These are phyloP conservation scores for Mercurialis annua DNA, from an alignment of 345 rosid species.

Conservation along the genomic window DNA sequence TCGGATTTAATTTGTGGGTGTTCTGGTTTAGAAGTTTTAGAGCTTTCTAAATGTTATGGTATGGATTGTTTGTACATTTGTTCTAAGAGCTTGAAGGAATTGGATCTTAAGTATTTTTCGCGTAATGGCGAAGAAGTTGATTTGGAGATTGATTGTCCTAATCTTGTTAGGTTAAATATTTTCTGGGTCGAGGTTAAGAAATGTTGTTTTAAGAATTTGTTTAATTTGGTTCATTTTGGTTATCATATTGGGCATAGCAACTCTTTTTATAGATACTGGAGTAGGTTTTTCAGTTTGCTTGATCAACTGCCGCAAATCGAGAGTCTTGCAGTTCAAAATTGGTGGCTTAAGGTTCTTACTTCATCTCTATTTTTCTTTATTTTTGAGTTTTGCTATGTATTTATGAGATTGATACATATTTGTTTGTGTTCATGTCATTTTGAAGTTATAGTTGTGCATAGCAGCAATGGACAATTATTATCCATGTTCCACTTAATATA, in stretches of 20 bases:
- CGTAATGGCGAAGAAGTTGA: not conserved
- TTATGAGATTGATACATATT: not conserved
- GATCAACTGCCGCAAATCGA: slow-evolving; percentile 7
- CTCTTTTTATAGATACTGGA: not conserved
- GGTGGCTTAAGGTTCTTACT: slow-evolving; percentile 10
- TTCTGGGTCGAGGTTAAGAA: slow-evolving; percentile 4
- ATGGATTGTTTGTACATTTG: slow-evolving; percentile 13
- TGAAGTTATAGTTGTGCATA: no score
- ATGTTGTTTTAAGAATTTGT: slow-evolving; percentile 3
- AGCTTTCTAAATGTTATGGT: slow-evolving; percentile 8
- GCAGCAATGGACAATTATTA: no score
- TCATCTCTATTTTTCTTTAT: no score
- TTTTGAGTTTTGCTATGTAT: not conserved
- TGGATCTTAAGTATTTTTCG: not conserved
- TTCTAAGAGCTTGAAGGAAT: slow-evolving; percentile 7
- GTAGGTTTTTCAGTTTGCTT: not conserved
- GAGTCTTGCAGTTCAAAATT: slow-evolving; percentile 12
- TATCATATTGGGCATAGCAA: slow-evolving; percentile 3
- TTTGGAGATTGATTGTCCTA: slow-evolving; percentile 19
- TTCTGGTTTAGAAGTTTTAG: slow-evolving; percentile 8
- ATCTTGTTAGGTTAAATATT: slow-evolving; percentile 1
- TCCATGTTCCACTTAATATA: no score
- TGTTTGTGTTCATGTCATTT: no score
- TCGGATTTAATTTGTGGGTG: slow-evolving; percentile 3
- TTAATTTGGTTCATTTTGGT: not conserved